A percentile compares a stretch with the other conserved stretches of the same genome.
These are phyloP conservation scores for Coemansia sp. DNA, from an alignment of 192 early-diverging fungal genomes.

Conservation along the genomic window DNA sequence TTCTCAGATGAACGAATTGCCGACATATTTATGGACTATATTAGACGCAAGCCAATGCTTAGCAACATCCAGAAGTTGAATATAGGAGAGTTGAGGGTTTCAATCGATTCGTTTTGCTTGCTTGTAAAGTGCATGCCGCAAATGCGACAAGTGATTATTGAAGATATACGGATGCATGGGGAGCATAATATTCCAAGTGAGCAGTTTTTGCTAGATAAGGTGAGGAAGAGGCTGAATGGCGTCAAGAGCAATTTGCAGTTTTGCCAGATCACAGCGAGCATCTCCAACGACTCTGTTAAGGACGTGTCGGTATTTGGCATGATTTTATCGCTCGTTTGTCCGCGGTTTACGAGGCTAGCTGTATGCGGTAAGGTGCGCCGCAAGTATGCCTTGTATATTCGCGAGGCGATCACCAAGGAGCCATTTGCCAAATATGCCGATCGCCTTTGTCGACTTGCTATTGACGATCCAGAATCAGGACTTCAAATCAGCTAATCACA, in stretches of 20 bases:
- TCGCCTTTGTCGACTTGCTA: background rate
- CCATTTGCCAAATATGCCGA: background rate
- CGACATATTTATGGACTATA: background rate
- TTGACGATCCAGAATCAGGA: background rate
- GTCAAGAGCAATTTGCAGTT: background rate
- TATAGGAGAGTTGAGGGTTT: background rate
- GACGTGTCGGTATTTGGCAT: background rate
- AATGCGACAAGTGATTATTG: background rate
- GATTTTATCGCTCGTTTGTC: background rate
- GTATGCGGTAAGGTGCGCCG: background rate
- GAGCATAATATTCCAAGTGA: background rate
- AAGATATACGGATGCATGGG: background rate
- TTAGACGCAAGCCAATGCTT: background rate
- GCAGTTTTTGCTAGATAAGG: background rate
- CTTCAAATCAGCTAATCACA: background rate
- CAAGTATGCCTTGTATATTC: background rate
- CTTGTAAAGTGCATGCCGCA: background rate
- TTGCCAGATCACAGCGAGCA: background rate
- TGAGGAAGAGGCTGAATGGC: background rate
- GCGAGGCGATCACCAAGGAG: background rate
- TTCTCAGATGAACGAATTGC: background rate
- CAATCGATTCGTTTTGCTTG: background rate
- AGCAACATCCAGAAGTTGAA: background rate
- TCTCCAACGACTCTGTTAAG: background rate
- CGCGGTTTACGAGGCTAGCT: background rate